Conservation (phyloP, 805 yeast species). For the Saturnispora halmiae region DNA sequence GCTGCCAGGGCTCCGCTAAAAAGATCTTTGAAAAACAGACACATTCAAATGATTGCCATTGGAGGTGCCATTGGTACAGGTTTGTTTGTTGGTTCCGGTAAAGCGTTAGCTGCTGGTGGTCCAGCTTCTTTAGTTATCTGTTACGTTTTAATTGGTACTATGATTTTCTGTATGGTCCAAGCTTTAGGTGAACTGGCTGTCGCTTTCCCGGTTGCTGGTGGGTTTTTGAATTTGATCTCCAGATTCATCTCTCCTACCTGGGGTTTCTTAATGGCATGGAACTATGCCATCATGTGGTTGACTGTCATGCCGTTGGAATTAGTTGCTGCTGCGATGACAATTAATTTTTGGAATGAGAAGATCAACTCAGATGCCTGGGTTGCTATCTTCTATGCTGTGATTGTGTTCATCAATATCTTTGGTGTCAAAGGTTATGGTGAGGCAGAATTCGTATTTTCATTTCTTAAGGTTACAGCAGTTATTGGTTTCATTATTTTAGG, state of each 20-base stretch:
- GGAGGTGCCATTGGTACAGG: constrained; percentile 82
- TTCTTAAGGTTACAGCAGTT: constrained; percentile 46
- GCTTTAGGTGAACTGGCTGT: constrained; percentile 54
- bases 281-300: constrained; percentile 43
- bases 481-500: constrained; percentile 47
- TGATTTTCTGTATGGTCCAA: constrained; percentile 52
- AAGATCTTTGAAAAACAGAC: constrained; percentile 48
- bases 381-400: constrained; percentile 40
- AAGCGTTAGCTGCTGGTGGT: constrained; percentile 51
- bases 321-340: constrained; percentile 44
- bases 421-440: constrained; percentile 62
- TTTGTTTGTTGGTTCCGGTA: constrained; percentile 62
- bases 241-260: constrained; percentile 47
- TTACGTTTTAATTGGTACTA: constrained; percentile 45
- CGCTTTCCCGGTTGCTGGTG: constrained; percentile 50
- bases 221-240: constrained; percentile 46
- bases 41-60: constrained; percentile 68
- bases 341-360: constrained; percentile 36
- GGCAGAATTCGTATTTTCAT: constrained; percentile 48
- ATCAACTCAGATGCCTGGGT: constrained; percentile 45
- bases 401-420: constrained; percentile 42
- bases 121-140: constrained; percentile 58
- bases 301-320: constrained; percentile 43
- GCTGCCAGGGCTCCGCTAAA: constrained; percentile 40
- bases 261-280: constrained; percentile 54